phyloP scores from a whole-genome alignment of 192 early-diverging fungal species.

The Gamsiella multidivaricata region DNA sequence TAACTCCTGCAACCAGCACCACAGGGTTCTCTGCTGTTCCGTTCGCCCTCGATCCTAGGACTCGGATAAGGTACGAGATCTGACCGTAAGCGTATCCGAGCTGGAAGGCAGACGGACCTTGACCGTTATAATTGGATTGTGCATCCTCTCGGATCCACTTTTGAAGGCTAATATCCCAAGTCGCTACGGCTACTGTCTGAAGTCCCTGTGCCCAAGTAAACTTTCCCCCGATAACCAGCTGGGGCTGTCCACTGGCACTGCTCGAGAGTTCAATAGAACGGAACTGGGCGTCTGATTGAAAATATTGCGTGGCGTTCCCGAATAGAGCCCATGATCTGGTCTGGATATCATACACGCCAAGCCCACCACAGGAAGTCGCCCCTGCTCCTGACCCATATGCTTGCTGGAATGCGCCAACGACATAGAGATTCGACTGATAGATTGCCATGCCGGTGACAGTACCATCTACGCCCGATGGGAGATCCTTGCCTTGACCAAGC shows the following conservation, averaged over 20 bases:
- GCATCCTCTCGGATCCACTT: conserved; percentile 13
- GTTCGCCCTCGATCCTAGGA: conserved; percentile 17
- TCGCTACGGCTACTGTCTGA: not conserved
- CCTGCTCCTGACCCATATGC: not conserved
- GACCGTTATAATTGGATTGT: not conserved
- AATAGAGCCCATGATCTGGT: conserved; percentile 13
- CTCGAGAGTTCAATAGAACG: conserved; percentile 17
- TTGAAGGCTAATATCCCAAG: conserved; percentile 25
- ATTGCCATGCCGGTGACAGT: conserved; percentile 56
- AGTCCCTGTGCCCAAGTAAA: conserved; percentile 14
- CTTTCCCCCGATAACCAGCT: conserved; percentile 12
- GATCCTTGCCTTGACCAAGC: conserved; percentile 15
- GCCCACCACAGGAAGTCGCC: not conserved
- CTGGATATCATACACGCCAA: conserved; percentile 24
- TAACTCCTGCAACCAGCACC: conserved; percentile 25
- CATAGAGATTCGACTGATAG: conserved; percentile 31
- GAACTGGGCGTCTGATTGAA: conserved; percentile 17
- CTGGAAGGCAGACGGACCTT: too few relatives aligned
- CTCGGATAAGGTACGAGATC: conserved; percentile 34
- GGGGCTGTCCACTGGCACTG: conserved; percentile 16
- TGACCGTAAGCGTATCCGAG: conserved; percentile 32
- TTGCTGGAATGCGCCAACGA: conserved; percentile 50
- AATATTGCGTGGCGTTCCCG: conserved; percentile 24
- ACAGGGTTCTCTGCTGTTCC: not conserved
- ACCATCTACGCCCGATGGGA: conserved; percentile 57